A percentile compares a stretch with the other conserved stretches of the same genome.
Conservation (phyloP, 1,284 basidiomycete species). For the Violaceomyces palustris region DNA sequence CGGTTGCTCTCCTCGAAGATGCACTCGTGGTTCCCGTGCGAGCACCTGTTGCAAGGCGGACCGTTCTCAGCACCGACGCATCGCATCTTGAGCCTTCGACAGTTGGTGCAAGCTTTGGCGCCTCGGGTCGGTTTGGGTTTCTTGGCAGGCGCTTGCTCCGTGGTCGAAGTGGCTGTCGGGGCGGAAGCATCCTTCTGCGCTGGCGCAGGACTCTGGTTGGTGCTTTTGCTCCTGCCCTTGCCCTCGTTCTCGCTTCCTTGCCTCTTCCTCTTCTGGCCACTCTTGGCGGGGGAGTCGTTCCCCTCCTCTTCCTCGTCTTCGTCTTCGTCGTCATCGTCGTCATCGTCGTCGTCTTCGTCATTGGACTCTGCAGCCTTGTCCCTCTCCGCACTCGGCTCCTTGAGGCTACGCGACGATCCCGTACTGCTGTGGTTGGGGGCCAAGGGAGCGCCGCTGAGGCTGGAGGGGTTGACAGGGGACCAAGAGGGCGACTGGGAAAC, state of each 20-base stretch:
- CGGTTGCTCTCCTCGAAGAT: conserved; percentile 51
- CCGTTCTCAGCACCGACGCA: conserved; percentile 89
- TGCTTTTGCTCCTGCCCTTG: not conserved
- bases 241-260: not conserved
- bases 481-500: conserved; percentile 10
- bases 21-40: conserved; percentile 45
- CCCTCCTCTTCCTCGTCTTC: conserved; percentile 11
- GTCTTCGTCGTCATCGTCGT: conserved; percentile 21
- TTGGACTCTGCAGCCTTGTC: conserved; percentile 20
- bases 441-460: conserved; percentile 7
- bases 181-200: not conserved
- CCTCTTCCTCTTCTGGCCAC: conserved; percentile 33
- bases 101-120: conserved; percentile 80
- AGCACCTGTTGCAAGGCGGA: conserved; percentile 72
- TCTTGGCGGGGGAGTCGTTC: conserved; percentile 8
- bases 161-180: too few relatives aligned
- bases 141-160: conserved; percentile 6
- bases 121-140: conserved; percentile 51
- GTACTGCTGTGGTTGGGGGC: conserved; percentile 14
- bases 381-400: conserved; percentile 7
- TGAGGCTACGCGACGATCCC: too few relatives aligned
- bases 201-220: not conserved
- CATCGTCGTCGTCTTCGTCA: conserved; percentile 12
- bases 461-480: conserved; percentile 15
- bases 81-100: conserved; percentile 95